These are phyloP conservation scores for Spathaspora hagerdaliae DNA, from an alignment of 805 yeast species.

Conservation along the genomic window DNA sequence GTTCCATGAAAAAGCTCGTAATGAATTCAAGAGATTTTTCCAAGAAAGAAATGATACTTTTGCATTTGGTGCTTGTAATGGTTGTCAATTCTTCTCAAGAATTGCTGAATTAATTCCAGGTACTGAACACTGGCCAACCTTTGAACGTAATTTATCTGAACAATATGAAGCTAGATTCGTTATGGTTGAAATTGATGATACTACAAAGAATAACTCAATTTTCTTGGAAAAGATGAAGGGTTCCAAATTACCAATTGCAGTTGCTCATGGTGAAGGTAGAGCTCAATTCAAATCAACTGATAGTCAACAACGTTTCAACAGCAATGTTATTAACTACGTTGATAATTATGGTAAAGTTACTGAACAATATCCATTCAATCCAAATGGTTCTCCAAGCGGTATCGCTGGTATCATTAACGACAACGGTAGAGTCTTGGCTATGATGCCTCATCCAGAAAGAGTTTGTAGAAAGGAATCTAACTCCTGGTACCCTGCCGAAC, in stretches of 20 bases:
- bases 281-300: constrained; percentile 60
- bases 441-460: constrained; percentile 99
- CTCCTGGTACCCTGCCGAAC: constrained; percentile 76
- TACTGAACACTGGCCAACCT: constrained; percentile 91
- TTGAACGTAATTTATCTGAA: constrained; percentile 86
- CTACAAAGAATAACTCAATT: constrained; percentile 51
- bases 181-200: constrained; percentile 69
- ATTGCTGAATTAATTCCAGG: constrained; percentile 88
- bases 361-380: constrained; percentile 85
- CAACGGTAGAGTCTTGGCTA: constrained; percentile 91
- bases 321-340: constrained; percentile 70
- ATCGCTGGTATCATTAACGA: constrained; percentile 88
- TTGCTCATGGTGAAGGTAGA: constrained; percentile 98
- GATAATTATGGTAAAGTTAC: constrained; percentile 89
- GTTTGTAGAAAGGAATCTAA: constrained; percentile 82
- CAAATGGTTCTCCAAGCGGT: constrained; percentile 93
- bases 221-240: constrained; percentile 90
- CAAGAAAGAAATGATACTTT: constrained; percentile 85
- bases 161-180: constrained; percentile 95
- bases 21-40: constrained; percentile 78
- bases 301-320: constrained; percentile 42
- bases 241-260: constrained; percentile 92
- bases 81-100: constrained; percentile 93
- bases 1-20: constrained; percentile 72
- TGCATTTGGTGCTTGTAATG: constrained; percentile 98